These are phyloP conservation scores for Lyophyllum atratum DNA, from an alignment of 768 basidiomycete genomes.

Conservation along the genomic window DNA sequence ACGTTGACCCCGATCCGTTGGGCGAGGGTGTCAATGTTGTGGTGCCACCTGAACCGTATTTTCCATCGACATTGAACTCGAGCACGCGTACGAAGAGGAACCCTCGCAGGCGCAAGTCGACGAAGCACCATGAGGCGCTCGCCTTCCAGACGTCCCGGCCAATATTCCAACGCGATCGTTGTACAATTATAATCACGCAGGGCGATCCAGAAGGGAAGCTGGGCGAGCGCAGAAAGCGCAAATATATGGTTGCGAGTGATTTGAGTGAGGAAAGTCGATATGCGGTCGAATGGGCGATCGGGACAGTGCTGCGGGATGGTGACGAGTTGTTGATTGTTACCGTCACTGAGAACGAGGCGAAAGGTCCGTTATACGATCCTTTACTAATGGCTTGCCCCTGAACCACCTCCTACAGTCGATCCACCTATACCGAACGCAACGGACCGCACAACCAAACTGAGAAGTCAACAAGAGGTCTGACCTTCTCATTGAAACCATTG, in stretches of 20 bases:
- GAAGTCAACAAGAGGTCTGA: constrained; percentile 89
- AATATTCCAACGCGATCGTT: constrained; percentile 86
- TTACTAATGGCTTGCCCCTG: not conserved
- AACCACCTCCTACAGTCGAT: constrained; percentile 50
- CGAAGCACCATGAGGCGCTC: constrained; percentile 63
- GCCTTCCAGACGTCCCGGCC: constrained; percentile 74
- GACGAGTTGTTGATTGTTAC: constrained; percentile 92
- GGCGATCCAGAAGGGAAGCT: constrained; percentile 71
- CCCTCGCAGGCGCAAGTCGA: constrained; percentile 62
- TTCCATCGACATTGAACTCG: constrained; percentile 69
- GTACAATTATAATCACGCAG: constrained; percentile 86
- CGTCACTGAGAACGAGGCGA: constrained; percentile 90
- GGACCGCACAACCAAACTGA: constrained; percentile 77
- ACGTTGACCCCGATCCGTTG: constrained; percentile 74
- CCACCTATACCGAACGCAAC: constrained; percentile 67
- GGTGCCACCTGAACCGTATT: constrained; percentile 81
- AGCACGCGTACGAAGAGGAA: constrained; percentile 41
- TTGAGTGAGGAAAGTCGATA: constrained; percentile 92
- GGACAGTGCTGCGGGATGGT: constrained; percentile 92
- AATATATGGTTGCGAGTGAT: constrained; percentile 93
- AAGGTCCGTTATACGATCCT: constrained; percentile 53
- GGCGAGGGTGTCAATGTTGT: constrained; percentile 93
- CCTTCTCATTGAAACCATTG: not conserved
- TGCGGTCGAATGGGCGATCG: constrained; percentile 98
- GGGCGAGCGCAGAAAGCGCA: constrained; percentile 54